Evolutionary conservation across 345 rosid species (phyloP), one percentile per base, ranked within the genome.

Genomic region (Trapa incisa): DNA sequence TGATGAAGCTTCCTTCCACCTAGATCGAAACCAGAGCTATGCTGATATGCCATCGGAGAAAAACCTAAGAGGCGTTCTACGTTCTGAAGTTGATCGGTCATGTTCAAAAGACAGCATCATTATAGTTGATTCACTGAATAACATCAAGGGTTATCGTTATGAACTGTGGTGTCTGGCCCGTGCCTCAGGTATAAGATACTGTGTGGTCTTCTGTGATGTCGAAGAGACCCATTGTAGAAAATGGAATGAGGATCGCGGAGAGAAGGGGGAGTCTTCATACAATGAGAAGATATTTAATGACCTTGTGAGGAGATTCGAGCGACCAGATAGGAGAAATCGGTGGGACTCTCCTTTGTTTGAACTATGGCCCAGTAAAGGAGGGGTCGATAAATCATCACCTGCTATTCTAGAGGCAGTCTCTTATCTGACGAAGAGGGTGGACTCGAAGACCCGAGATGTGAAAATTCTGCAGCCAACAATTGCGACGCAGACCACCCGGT

Each of bases 311-410:
- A 86, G 97, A 76, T 91, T 95, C 6, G 99, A 95, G 89, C 87
- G 75, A 62, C 97, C 96, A 0, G 97, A 91, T 72, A 81, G 89
- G 73, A 85, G 96, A 71, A 95, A 84, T 74, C 82, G 97, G 0
- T 95, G 99, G 99, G 99, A 94, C 77, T 91, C 97, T 1, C 97
- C 99, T 37, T 80, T 89, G 74, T 95, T 89, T 61, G 96, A 91
- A 75, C 69, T 94, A 57, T 80, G 73, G 79, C 93, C 96, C 6
- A 66, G 57, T 66, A 80, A 68, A 47, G 89, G 86, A 37, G 87
- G 77, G 32, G 81, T 87, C 52, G 82, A 79, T 61, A 85, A 84
- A 71, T 83, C 84, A 35, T 84, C 89, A 52, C 73, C 82, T 70
- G 86, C 87, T 70, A 82, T 91, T 37, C 13, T 47, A 43, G 96